A percentile compares a stretch with the other conserved stretches of the same genome.
These are phyloP conservation scores for Diaporthe ampelina DNA, from an alignment of 2,329 filamentous ascomycete species.

Conservation along the genomic window DNA sequence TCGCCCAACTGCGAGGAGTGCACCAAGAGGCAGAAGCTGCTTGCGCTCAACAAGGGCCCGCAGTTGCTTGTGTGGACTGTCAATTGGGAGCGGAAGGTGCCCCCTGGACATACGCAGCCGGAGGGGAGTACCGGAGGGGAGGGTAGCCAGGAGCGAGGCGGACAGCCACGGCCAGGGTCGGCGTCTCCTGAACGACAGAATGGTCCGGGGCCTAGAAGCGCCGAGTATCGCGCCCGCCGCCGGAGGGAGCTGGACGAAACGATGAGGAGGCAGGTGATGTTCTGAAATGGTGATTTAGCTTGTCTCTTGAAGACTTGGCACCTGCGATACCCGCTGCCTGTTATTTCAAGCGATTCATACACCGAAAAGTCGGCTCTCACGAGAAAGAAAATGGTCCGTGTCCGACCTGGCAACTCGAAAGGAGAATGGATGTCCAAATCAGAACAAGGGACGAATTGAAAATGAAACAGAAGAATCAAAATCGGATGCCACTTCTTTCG, in stretches of 20 bases:
- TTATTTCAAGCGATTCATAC: background rate
- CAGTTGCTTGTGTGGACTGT: conserved; percentile 30
- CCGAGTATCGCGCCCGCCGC: background rate
- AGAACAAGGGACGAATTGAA: background rate
- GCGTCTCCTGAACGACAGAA: background rate
- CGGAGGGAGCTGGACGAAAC: conserved; percentile 5
- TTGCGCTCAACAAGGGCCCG: conserved; percentile 4
- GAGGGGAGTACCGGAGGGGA: background rate
- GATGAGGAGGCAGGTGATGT: background rate
- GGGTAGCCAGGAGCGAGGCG: background rate
- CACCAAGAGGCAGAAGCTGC: background rate
- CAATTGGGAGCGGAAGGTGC: conserved; percentile 13
- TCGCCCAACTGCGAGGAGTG: background rate
- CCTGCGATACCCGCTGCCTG: background rate
- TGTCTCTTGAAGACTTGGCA: background rate
- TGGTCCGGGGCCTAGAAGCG: background rate
- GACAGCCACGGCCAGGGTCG: background rate
- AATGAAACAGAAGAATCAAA: background rate
- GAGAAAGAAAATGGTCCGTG: background rate
- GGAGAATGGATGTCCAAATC: background rate
- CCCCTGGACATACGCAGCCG: background rate
- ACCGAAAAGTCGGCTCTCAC: background rate
- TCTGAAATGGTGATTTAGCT: conserved; percentile 1
- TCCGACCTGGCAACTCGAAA: background rate
- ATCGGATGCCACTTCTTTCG: background rate